These are phyloP conservation scores for Penicillium sp. DNA, from an alignment of 2,329 filamentous ascomycete species.

Conservation along the genomic window DNA sequence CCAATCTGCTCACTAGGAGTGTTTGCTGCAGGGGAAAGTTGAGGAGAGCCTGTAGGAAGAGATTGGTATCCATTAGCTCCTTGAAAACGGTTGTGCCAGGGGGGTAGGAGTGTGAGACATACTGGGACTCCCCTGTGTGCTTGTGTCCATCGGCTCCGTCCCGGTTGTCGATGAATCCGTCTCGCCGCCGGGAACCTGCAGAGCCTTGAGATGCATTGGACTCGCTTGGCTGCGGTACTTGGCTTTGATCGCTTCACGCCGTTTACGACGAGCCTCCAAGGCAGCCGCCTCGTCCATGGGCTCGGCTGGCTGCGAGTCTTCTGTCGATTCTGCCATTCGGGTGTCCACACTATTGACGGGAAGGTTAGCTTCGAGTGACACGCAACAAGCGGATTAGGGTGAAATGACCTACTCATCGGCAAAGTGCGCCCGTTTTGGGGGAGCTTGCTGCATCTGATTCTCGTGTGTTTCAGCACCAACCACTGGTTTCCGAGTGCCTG, in stretches of 20 bases:
- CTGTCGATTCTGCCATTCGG: conserved; percentile 12
- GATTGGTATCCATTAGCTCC: conserved; percentile 5
- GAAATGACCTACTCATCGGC: conserved; percentile 40
- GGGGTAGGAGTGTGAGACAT: conserved; percentile 12
- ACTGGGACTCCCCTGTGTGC: conserved; percentile 36
- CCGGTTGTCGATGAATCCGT: conserved; percentile 49
- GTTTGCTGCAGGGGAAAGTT: conserved; percentile 39
- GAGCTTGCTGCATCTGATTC: conserved; percentile 52
- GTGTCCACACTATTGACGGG: conserved; percentile 13
- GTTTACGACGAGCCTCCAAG: conserved; percentile 76
- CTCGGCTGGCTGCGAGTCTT: conserved; percentile 45
- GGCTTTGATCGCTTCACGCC: conserved; percentile 76
- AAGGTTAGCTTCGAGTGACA: conserved; percentile 9
- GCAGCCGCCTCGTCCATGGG: conserved; percentile 74
- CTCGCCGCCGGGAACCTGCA: conserved; percentile 56
- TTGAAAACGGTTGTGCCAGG: background rate
- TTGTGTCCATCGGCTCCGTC: conserved; percentile 36
- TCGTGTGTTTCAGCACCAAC: conserved; percentile 63
- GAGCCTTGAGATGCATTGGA: conserved; percentile 67
- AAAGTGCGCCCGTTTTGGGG: conserved; percentile 31
- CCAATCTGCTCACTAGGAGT: conserved; percentile 45
- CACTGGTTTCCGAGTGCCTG: conserved; percentile 54
- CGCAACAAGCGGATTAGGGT: background rate
- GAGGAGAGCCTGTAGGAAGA: conserved; percentile 22
- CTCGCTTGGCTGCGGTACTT: conserved; percentile 68